Conservation (phyloP, 768 basidiomycete genomes). For the Phylloporus rhodoxanthus region DNA sequence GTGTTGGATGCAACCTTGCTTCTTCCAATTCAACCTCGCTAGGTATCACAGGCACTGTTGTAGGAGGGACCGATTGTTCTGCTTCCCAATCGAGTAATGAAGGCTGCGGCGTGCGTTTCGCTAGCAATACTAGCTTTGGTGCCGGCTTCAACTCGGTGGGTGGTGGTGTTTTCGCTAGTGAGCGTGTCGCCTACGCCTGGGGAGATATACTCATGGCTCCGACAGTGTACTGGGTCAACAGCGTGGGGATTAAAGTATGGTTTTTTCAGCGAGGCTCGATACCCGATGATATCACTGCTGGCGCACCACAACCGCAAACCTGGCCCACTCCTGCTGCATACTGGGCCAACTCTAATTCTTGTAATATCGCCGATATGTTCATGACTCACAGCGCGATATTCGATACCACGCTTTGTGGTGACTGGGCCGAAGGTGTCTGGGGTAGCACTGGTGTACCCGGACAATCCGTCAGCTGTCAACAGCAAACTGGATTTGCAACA, state of each 20-base stretch:
- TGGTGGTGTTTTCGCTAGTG: slow-evolving; percentile 89
- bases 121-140: slow-evolving; percentile 65
- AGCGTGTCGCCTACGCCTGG: slow-evolving; percentile 28
- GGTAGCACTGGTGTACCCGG: slow-evolving; percentile 65
- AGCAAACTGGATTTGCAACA: slow-evolving; percentile 73
- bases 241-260: slow-evolving; percentile 77
- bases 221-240: slow-evolving; percentile 27
- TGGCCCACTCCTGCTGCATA: slow-evolving; percentile 78
- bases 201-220: background rate
- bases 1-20: slow-evolving; percentile 60
- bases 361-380: slow-evolving; percentile 78
- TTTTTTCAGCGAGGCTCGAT: slow-evolving; percentile 75
- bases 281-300: slow-evolving; percentile 71
- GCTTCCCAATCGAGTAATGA: slow-evolving; percentile 64
- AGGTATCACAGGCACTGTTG: slow-evolving; percentile 56
- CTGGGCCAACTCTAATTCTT: slow-evolving; percentile 65
- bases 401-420: slow-evolving; percentile 84
- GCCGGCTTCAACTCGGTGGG: slow-evolving; percentile 76
- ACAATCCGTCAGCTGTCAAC: slow-evolving; percentile 80
- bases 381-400: slow-evolving; percentile 72
- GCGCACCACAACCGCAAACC: slow-evolving; percentile 60
- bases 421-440: slow-evolving; percentile 90
- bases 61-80: slow-evolving; percentile 68
- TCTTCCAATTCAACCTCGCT: slow-evolving; percentile 42
- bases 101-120: slow-evolving; percentile 76